These are phyloP conservation scores for Epicoccum sorghinum DNA, from an alignment of 2,329 filamentous ascomycete species.

Conservation along the genomic window DNA sequence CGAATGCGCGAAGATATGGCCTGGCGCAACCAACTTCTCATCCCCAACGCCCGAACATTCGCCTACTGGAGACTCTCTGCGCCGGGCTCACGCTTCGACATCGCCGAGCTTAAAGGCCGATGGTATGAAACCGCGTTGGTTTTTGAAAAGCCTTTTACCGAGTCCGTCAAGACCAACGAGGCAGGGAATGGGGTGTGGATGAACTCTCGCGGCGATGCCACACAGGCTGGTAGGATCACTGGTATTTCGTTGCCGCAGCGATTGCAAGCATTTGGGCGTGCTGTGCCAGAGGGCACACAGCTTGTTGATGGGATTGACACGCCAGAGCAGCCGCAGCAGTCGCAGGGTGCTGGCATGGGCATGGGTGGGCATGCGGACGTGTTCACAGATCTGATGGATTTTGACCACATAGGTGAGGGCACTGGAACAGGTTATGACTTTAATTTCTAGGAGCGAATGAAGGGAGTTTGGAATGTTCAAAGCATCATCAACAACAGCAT, in stretches of 20 bases:
- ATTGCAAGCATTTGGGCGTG: conserved; percentile 50
- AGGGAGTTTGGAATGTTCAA: too few relatives aligned
- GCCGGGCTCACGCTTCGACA: conserved; percentile 40
- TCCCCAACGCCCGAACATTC: conserved; percentile 42
- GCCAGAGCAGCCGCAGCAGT: conserved; percentile 25
- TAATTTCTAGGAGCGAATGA: not conserved
- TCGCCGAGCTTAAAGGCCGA: conserved; percentile 62
- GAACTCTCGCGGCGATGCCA: conserved; percentile 54
- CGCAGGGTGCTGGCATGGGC: conserved; percentile 5
- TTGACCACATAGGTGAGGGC: conserved; percentile 10
- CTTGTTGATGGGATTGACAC: conserved; percentile 50
- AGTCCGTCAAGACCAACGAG: conserved; percentile 47
- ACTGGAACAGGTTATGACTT: conserved; percentile 6
- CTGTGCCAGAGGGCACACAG: conserved; percentile 46
- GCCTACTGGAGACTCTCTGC: conserved; percentile 54
- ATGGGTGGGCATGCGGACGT: conserved; percentile 9
- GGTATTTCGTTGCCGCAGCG: conserved; percentile 43
- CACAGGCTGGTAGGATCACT: conserved; percentile 26
- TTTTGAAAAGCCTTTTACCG: conserved; percentile 45
- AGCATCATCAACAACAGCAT: too few relatives aligned
- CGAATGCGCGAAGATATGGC: conserved; percentile 60
- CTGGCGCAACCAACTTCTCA: conserved; percentile 54
- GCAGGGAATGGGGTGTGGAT: conserved; percentile 54
- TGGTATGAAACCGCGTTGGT: conserved; percentile 65
- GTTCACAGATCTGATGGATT: conserved; percentile 14